A percentile compares a stretch with the other conserved stretches of the same genome.
Evolutionary conservation across 768 basidiomycete species (phyloP).

Genomic region (Floccularia luteovirens): DNA sequence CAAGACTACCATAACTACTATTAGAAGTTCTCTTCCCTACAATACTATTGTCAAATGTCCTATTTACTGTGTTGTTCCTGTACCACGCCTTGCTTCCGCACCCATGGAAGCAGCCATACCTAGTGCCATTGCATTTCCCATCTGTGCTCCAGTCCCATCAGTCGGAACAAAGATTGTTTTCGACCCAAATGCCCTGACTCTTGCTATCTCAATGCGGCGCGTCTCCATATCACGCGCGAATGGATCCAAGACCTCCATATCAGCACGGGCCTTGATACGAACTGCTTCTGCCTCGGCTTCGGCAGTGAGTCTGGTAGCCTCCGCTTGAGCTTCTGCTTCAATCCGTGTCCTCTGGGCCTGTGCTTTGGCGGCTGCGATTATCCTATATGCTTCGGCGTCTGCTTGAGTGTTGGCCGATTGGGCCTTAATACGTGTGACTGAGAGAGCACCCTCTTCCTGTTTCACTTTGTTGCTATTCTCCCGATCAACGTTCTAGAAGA

Average conservation of each 20-base stretch:
- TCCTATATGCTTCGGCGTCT: slow-evolving; percentile 68
- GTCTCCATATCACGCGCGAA: slow-evolving; percentile 78
- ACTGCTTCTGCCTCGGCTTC: slow-evolving; percentile 70
- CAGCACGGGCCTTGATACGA: slow-evolving; percentile 57
- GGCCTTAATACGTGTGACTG: slow-evolving; percentile 73
- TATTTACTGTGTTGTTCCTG: background rate
- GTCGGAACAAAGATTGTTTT: slow-evolving; percentile 67
- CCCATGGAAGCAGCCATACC: slow-evolving; percentile 72
- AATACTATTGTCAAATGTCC: background rate
- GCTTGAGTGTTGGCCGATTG: slow-evolving; percentile 57
- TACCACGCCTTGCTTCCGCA: slow-evolving; percentile 18
- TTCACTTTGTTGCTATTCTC: slow-evolving; percentile 88
- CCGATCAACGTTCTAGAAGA: slow-evolving; percentile 67
- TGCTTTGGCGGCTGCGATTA: slow-evolving; percentile 69
- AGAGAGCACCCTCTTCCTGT: slow-evolving; percentile 72
- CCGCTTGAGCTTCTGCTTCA: slow-evolving; percentile 70
- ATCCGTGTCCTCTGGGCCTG: slow-evolving; percentile 65
- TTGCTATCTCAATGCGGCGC: slow-evolving; percentile 54
- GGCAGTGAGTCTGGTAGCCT: slow-evolving; percentile 68
- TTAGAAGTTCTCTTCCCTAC: background rate
- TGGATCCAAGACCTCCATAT: slow-evolving; percentile 48
- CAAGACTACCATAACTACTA: background rate
- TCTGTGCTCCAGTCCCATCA: slow-evolving; percentile 48
- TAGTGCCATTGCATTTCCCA: slow-evolving; percentile 54
- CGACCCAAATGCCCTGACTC: slow-evolving; percentile 58